Conservation (phyloP, 2,329 filamentous ascomycete species). For the Clarireedia sp. region DNA sequence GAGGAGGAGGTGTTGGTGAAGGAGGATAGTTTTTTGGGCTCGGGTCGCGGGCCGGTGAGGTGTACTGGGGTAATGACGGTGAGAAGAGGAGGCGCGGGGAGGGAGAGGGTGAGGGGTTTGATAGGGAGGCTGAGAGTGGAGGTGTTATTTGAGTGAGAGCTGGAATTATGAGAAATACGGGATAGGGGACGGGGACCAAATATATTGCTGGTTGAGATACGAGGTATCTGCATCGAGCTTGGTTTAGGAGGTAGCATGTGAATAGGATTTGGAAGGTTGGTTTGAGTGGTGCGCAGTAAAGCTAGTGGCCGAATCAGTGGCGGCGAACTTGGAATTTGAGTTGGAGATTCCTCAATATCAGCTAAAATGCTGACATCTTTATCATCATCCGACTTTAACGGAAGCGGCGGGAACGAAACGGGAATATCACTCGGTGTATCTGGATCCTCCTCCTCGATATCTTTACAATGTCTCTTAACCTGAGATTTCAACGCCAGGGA, state of each 20-base stretch:
- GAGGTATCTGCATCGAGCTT: background rate
- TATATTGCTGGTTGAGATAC: background rate
- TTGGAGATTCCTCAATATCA: background rate
- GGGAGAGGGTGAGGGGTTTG: background rate
- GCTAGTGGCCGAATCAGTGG: background rate
- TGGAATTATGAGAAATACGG: background rate
- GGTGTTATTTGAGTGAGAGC: constrained; percentile 2
- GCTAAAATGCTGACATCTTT: background rate
- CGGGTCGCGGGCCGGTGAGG: constrained; percentile 15
- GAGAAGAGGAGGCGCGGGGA: constrained; percentile 16
- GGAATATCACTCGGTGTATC: constrained; percentile 3
- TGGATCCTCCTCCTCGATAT: constrained; percentile 8
- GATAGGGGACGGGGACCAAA: background rate
- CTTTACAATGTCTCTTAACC: constrained; percentile 13
- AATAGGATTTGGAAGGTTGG: background rate
- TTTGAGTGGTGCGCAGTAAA: background rate
- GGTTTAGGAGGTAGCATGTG: background rate
- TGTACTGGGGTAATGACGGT: constrained; percentile 15
- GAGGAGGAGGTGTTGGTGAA: background rate
- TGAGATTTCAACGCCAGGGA: constrained; percentile 10
- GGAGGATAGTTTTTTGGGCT: constrained; percentile 5
- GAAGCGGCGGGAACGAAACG: background rate
- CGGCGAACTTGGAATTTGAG: background rate
- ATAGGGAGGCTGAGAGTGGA: constrained; percentile 6
- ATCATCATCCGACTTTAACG: background rate